Base-by-base conservation (phyloP, 176 grass and related monocot species). In the Aechmea fasciata region DNA sequence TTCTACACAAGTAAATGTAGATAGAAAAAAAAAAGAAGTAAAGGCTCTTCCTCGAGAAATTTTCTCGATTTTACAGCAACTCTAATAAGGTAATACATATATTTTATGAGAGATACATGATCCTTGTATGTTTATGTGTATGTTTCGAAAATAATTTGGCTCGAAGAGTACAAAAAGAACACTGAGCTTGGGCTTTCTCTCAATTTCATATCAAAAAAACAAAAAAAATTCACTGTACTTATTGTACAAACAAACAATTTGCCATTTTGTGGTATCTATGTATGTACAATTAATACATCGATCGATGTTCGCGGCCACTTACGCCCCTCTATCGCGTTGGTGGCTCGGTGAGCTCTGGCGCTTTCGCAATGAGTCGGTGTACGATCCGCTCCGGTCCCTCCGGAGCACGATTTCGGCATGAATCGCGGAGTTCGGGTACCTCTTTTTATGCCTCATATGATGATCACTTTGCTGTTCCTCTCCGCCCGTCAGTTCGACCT, bases 351-450 rank as follows among this genome's bases (percentile, higher is more conserved):
- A 66, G 82, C 78, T 82, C 69, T 73, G 68, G 69, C 85, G 68
- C 13, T 62, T 63, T 28, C 74, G 64, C 13, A 79, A 63, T 0
- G 75, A 48, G 23, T 22, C 41, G 3, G 70, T 64, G 69, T 85
- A 83, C 9, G 77, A 69, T 1, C 77, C 65, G 7, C 70, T 11
- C 49, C 75, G 82, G 0, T 90, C 80, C 13, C 51, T 49, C 3
- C 74, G 75, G 49, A 96, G 85, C 67, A 77, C 81, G 62, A 77
- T 77, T 48, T 85, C 84, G 0, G 87, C 41, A 13, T 90, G 81
- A 69, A 96, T 90, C 1, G 87, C 77, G 0, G 91, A 90, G 75
- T 96, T 75, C 0, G 91, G 87, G 65, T 90, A 90, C 69, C 72
- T 90, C 54, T 87, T 48, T 0, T 74, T 78, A 73, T 96, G 87